Evolutionary conservation across 441 rosid species (phyloP).

Genomic region (Corymbia citriodora): DNA sequence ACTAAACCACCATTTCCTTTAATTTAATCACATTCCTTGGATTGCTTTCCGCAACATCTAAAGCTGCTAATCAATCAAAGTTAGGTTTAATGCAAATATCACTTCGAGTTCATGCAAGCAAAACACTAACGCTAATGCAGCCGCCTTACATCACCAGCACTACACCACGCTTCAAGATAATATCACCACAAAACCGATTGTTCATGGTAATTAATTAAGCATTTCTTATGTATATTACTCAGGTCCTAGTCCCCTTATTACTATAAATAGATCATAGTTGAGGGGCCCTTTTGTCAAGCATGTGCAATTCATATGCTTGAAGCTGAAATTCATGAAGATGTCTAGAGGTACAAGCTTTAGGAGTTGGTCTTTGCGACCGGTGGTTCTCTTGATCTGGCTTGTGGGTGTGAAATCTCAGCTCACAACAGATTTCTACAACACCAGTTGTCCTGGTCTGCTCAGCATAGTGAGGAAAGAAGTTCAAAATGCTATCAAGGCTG

Average conservation of each 20-base stretch:
- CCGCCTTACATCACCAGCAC: slow-evolving; percentile 37
- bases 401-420: slow-evolving; percentile 35
- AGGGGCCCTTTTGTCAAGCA: neutral
- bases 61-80: neutral
- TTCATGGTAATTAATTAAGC: neutral
- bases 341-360: slow-evolving; percentile 10
- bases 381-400: slow-evolving; percentile 21
- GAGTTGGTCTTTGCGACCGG: slow-evolving; percentile 11
- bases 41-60: neutral
- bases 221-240: neutral
- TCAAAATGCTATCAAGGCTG: slow-evolving; percentile 41
- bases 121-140: slow-evolving; percentile 2
- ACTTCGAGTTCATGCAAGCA: neutral
- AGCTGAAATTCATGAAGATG: slow-evolving; percentile 12
- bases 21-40: neutral
- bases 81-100: neutral
- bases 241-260: neutral
- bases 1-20: slow-evolving; percentile 7
- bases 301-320: neutral
- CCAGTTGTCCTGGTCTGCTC: slow-evolving; percentile 43
- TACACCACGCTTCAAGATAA: neutral
- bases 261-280: slow-evolving; percentile 13
- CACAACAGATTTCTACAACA: slow-evolving; percentile 30
- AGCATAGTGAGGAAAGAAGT: slow-evolving; percentile 42
- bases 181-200: neutral